A percentile compares a stretch with the other conserved stretches of the same genome.
Conservation (phyloP, 2,329 filamentous ascomycete species). For the Tympanopsis confertula region DNA sequence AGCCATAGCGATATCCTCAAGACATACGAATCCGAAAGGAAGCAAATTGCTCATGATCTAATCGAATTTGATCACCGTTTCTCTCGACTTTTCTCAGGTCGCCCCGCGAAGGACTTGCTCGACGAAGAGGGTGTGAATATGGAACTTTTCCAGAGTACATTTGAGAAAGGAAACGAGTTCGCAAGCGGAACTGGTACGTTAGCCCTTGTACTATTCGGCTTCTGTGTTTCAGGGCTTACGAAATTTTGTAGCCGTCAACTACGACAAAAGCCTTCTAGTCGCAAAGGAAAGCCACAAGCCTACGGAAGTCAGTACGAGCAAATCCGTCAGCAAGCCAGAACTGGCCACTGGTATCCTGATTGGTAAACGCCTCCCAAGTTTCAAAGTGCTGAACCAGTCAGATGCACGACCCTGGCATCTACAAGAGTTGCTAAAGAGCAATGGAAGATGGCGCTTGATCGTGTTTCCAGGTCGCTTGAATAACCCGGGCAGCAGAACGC, state of each 20-base stretch:
- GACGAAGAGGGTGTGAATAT: conserved; percentile 50
- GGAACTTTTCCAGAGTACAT: conserved; percentile 49
- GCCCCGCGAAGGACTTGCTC: conserved; percentile 45
- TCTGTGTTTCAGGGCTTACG: conserved; percentile 5
- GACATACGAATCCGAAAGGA: conserved; percentile 40
- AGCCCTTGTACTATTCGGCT: not conserved
- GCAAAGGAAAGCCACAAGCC: conserved; percentile 36
- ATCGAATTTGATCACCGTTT: conserved; percentile 53
- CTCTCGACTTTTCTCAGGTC: conserved; percentile 40
- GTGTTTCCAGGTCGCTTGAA: conserved; percentile 51
- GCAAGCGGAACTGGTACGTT: conserved; percentile 34
- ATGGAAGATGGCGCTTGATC: conserved; percentile 45
- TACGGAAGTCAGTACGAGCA: conserved; percentile 22
- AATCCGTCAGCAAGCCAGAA: conserved; percentile 18
- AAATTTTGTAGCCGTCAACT: conserved; percentile 34
- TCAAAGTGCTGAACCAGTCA: conserved; percentile 47
- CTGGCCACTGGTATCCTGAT: conserved; percentile 31
- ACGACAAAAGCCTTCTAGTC: conserved; percentile 41
- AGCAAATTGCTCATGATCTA: conserved; percentile 49
- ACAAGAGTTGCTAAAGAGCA: conserved; percentile 39
- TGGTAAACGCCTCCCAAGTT: conserved; percentile 46
- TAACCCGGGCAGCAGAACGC: conserved; percentile 23
- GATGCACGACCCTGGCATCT: conserved; percentile 45
- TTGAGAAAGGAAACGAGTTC: conserved; percentile 48
- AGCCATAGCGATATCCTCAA: conserved; percentile 27